Evolutionary conservation across 2,329 filamentous ascomycete species (phyloP), one percentile per base, ranked within the genome.

Genomic region (Arachnomyces sp.): DNA sequence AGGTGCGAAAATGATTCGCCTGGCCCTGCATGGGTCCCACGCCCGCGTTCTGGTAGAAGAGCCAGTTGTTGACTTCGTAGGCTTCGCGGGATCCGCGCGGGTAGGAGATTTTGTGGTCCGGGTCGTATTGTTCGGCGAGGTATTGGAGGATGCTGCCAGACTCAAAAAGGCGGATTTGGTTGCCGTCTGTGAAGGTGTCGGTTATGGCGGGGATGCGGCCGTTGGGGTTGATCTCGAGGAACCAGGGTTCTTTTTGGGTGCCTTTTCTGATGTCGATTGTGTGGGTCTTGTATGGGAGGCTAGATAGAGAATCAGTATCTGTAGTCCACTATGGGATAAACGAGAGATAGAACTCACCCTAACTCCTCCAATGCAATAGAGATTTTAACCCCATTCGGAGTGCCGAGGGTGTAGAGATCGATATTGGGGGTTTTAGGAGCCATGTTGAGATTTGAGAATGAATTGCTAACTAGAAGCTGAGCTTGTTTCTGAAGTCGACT

Each of bases 191-290:
- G 59, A 85, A 82, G 5, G 73, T 84, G 64, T 95, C 88, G 6
- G 85, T 92, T 37, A 95, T 55, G 42, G 88, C 88, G 3, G 88
- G 89, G 53, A 95, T 94, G 50, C 88, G 84, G 48, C 88, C 88
- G 61, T 95, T 95, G 48, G 88, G 88, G 65, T 95, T 95, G 67
- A 95, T 93, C 38, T 81, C 80, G 18, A 93, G 75, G 66, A 90
- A 95, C 86, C 86, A 93, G 12, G 77, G 78, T 61, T 90, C 77
- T 53, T 92, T 93, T 54, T 93, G 86, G n/a, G 69, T 74, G 59
- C 87, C 84, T 47, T 84, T 84, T 47, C 61, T 68, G 44, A 93
- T 74, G n/a, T 84, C 74, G 53, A 93, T 80, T 32, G 75, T 71
- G 38, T 82, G 75, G 32, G 80, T 76, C 65, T 87, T 80, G 68